A percentile compares a stretch with the other conserved stretches of the same genome.
Conservation (phyloP, 345 rosid genomes). For the Acer saccharum region DNA sequence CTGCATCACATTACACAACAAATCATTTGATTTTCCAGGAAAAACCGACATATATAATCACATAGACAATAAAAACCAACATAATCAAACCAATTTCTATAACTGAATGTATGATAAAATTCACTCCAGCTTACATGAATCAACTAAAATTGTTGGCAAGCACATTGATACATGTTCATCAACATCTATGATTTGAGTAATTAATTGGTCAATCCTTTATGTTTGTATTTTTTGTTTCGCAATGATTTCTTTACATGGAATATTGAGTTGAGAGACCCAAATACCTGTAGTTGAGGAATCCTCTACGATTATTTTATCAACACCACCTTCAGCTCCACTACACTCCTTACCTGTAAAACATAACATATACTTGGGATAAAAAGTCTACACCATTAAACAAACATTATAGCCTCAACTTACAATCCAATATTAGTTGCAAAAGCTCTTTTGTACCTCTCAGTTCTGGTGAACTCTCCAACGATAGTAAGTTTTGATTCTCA, state of each 20-base stretch:
- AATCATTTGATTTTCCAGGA: no score
- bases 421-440: no score
- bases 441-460: slow-evolving; percentile 14
- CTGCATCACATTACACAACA: no score
- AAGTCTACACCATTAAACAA: not conserved
- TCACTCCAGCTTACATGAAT: slow-evolving; percentile 1
- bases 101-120: not conserved
- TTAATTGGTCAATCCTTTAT: not conserved
- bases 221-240: not conserved
- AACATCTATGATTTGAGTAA: not conserved
- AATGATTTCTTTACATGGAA: not conserved
- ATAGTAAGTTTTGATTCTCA: slow-evolving; percentile 10
- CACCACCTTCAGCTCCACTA: not conserved
- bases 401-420: not conserved
- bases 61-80: no score
- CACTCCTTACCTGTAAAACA: not conserved
- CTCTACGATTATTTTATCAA: not conserved
- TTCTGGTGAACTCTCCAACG: slow-evolving; percentile 22
- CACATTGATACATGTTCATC: slow-evolving; percentile 10
- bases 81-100: not conserved
- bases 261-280: not conserved
- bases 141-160: not conserved
- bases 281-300: not conserved
- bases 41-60: no score
- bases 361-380: not conserved